Evolutionary conservation across 805 yeast species (phyloP), one percentile per base, ranked within the genome.

Genomic region (Wickerhamiella domercqiae): DNA sequence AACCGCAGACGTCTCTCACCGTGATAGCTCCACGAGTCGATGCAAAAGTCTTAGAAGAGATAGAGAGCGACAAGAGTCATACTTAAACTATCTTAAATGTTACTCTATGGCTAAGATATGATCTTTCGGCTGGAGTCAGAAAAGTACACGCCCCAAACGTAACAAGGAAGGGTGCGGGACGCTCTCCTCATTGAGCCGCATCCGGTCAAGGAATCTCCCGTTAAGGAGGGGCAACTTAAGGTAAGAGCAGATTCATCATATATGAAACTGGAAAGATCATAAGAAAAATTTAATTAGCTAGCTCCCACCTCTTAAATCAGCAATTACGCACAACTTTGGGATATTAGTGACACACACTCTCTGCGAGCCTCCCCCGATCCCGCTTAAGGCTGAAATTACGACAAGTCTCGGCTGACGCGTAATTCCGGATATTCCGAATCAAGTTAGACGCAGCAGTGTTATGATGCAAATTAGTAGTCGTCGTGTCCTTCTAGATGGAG

Each of bases 1-100:
- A 58, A 66, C 35, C 49, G 78, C 21, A 60, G 64, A 28, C 71
- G 95, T 58, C 60, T 83, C 29, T 80, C 93, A 5, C 93, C 96
- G 13, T 24, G n/a, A n/a, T n/a, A n/a, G n/a, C n/a, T n/a, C n/a
- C n/a, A n/a, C n/a, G n/a, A n/a, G n/a, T n/a, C n/a, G n/a, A n/a
- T n/a, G n/a, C n/a, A n/a, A n/a, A n/a, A 24, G 13, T 13, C 26
- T 24, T 9, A 9, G 9, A 24, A 9, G 9, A 24, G 26, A 9
- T 24, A 13, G 9, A 24, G 13, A 24, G 26, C 26, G 11, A 24
- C 9, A 9, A 24, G 9, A 13, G 9, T 24, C 11, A 24, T 24
- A 13, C 13, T 13, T 24, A 24, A 9, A 24, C 26, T 24, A 9
- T 24, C 26, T 24, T 24, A 24, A 24, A 24, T 9, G 26, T 24